Evolutionary conservation across 306 rosid genomes (phyloP).

Genomic region (Inga oerstediana): DNA sequence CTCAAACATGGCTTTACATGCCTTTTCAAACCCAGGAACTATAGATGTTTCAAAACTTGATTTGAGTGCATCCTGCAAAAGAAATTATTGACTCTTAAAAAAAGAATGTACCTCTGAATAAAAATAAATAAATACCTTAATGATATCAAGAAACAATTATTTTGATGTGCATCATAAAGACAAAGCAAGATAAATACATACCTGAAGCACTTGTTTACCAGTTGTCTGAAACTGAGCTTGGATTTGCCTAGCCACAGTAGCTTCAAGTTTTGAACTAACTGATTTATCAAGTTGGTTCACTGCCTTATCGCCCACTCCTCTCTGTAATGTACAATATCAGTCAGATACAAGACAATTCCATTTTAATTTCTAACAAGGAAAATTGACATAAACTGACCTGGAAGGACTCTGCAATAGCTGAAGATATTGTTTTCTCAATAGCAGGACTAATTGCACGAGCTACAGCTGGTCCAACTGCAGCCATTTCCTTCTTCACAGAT

Average conservation of each 20-base stretch:
- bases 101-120: constrained; percentile 1
- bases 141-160: constrained; percentile 7
- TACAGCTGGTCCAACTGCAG: constrained; percentile 77
- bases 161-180: constrained; percentile 8
- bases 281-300: constrained; percentile 95
- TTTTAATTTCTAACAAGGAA: constrained; percentile 25
- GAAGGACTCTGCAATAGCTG: constrained; percentile 76
- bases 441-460: constrained; percentile 75
- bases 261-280: constrained; percentile 83
- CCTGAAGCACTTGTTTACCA: constrained; percentile 97
- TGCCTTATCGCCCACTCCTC: constrained; percentile 97
- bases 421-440: constrained; percentile 82
- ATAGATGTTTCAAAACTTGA: constrained; percentile 76
- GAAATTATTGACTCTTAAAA: constrained; percentile 26
- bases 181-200: constrained; percentile 35
- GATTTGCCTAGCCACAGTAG: constrained; percentile 91
- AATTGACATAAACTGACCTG: constrained; percentile 65
- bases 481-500: constrained; percentile 85
- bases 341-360: constrained; percentile 46
- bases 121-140: constrained; percentile 6
- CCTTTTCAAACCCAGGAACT: constrained; percentile 90
- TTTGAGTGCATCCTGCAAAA: constrained; percentile 75
- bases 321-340: constrained; percentile 52
- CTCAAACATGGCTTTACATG: constrained; percentile 96
- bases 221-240: constrained; percentile 98